Conservation (phyloP, 768 basidiomycete genomes). For the Podaxis pistillaris region DNA sequence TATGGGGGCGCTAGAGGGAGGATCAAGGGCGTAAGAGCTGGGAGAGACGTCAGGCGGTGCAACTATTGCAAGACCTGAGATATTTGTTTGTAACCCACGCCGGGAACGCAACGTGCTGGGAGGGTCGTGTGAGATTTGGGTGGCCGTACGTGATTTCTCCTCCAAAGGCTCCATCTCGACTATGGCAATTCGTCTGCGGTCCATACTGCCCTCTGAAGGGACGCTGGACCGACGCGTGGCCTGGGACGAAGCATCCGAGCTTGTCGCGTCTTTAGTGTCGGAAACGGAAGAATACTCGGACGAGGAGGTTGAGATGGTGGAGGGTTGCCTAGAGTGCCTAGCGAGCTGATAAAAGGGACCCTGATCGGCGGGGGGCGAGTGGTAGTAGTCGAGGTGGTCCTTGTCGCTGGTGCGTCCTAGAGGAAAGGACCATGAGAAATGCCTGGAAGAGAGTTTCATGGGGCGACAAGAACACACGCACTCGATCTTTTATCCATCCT, state of each 20-base stretch:
- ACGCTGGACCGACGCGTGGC: slow-evolving; percentile 44
- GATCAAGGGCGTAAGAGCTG: slow-evolving; percentile 48
- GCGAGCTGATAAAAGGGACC: slow-evolving; percentile 21
- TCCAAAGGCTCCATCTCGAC: slow-evolving; percentile 52
- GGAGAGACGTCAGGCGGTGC: slow-evolving; percentile 70
- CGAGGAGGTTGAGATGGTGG: slow-evolving; percentile 38
- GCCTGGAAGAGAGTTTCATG: slow-evolving; percentile 33
- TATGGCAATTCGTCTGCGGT: slow-evolving; percentile 66
- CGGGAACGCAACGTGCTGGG: slow-evolving; percentile 34
- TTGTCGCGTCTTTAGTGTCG: slow-evolving; percentile 22
- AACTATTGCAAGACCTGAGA: slow-evolving; percentile 61
- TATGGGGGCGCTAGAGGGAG: slow-evolving; percentile 49
- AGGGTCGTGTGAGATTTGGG: slow-evolving; percentile 22
- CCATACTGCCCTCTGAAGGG: slow-evolving; percentile 58
- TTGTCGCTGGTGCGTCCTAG: slow-evolving; percentile 21
- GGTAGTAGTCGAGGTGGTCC: slow-evolving; percentile 37
- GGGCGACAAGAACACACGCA: not conserved
- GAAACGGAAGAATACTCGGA: slow-evolving; percentile 55
- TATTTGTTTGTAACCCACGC: slow-evolving; percentile 37
- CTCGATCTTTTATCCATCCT: slow-evolving; percentile 20
- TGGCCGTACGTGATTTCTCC: slow-evolving; percentile 25
- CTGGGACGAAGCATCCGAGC: slow-evolving; percentile 26
- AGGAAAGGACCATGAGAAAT: slow-evolving; percentile 29
- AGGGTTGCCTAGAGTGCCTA: slow-evolving; percentile 27
- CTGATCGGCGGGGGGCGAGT: slow-evolving; percentile 48